Base-by-base conservation (phyloP, 768 basidiomycete species). In the Mycena metata region DNA sequence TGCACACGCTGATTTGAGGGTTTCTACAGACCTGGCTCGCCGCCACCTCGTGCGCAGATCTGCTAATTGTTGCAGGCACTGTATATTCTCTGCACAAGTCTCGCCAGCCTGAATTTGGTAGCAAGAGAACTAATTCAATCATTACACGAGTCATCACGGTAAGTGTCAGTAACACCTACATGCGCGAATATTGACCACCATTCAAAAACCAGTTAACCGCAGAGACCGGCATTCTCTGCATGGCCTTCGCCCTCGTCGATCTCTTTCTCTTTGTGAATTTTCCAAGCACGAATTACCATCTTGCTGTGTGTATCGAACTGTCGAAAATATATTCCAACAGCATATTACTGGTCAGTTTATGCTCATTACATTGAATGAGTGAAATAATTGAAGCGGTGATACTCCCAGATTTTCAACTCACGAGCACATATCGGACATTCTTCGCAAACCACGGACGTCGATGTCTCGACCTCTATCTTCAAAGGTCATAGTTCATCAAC, bases 161-260 rank as follows among this genome's bases (percentile, higher is more conserved):
- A 63, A 13, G 60, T 47, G 10, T 15, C 49, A 43, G 21, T 3
- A 24, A 17, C 19, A 24, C 46, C 23, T 10, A 24, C 17, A 30
- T 52, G 10, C 24, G 16, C n/a, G 16, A 36, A 49, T 42, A 15
- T 4, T 24, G 8, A 51, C 63, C 23, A 3, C 39, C 26, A n/a
- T n/a, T 30, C 30, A 30, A 30, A 10, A 26, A 4, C 16, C 23
- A 64, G 45, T 17, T 56, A 16, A 67, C 66, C 3, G 60, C 64
- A 11, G 63, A 74, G 54, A 72, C 68, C 30, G 71, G 71, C n/a
- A 13, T 56, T 3, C 16, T 72, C 9, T 68, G 66, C 16, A 64
- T 61, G 7, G 1, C 60, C 0, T 63, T 60, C 4, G 68, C 65
- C 17, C 16, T 62, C n/a, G 43, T 72, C 2, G 67, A 73, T 17